phyloP scores from a whole-genome alignment of 176 grass and related monocot species.

The Bothriochloa decipiens region DNA sequence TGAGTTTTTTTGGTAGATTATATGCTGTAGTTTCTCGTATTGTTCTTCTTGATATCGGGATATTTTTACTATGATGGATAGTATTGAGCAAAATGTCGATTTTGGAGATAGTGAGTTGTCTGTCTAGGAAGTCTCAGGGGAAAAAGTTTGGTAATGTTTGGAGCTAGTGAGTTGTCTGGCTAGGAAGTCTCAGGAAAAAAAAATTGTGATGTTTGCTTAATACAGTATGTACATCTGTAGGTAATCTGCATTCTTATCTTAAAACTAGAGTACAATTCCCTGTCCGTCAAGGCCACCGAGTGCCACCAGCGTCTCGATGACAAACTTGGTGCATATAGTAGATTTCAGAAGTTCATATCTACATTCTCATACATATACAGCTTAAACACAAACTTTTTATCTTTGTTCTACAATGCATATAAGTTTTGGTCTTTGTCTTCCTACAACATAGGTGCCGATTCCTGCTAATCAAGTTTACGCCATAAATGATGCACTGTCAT shows the following conservation, averaged over 20 bases:
- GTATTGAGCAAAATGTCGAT: background rate
- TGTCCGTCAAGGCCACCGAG: too few species aligned
- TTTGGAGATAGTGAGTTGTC: background rate
- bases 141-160: too few species aligned
- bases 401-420: background rate
- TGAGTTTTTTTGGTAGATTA: background rate
- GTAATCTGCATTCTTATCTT: background rate
- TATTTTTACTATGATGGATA: background rate
- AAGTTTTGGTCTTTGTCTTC: background rate
- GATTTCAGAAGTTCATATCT: background rate
- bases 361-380: background rate
- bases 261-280: background rate
- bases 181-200: too few species aligned
- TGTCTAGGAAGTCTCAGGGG: background rate
- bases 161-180: background rate
- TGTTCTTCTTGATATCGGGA: background rate
- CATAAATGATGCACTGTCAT: conserved; percentile 73
- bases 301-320: too few species aligned
- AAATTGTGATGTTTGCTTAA: background rate
- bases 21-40: background rate
- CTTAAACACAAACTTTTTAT: background rate
- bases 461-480: conserved; percentile 64
- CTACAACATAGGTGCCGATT: conserved; percentile 68
- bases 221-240: background rate
- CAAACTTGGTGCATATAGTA: background rate